phyloP scores from a whole-genome alignment of 164 flowering plant species.

The Cinnamomum micranthum region DNA sequence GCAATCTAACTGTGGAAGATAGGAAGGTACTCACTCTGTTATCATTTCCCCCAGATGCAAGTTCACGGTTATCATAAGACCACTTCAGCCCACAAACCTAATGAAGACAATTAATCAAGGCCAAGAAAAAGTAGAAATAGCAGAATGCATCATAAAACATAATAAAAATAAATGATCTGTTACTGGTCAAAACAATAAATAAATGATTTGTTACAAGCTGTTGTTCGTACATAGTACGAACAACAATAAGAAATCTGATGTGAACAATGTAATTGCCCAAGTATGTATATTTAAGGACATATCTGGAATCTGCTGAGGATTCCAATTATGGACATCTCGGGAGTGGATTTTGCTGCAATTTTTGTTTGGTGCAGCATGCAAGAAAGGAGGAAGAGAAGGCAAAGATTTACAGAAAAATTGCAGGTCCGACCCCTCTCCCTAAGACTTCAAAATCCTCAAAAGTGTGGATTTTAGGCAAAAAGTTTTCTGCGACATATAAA shows the following conservation, averaged over 20 bases:
- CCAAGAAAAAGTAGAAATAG: conserved; percentile 1
- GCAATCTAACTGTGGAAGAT: not conserved
- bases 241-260: not conserved
- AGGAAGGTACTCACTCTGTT: conserved; percentile 53
- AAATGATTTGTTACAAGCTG: not conserved
- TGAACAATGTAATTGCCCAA: not conserved
- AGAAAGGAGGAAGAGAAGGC: too few species aligned
- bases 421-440: too few species aligned
- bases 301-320: too few species aligned
- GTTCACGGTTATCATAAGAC: conserved; percentile 94
- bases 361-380: too few species aligned
- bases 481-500: too few species aligned
- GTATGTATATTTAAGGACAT: too few species aligned
- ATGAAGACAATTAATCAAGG: not conserved
- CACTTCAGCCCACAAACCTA: conserved; percentile 98
- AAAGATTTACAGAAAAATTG: too few species aligned
- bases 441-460: too few species aligned
- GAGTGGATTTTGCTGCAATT: too few species aligned
- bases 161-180: too few species aligned
- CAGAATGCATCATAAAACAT: not conserved
- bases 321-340: too few species aligned
- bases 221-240: not conserved
- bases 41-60: conserved; percentile 99
- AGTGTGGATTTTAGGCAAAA: not conserved
- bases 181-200: too few species aligned